Conservation (phyloP, 306 rosid species). For the Castanea mollissima region DNA sequence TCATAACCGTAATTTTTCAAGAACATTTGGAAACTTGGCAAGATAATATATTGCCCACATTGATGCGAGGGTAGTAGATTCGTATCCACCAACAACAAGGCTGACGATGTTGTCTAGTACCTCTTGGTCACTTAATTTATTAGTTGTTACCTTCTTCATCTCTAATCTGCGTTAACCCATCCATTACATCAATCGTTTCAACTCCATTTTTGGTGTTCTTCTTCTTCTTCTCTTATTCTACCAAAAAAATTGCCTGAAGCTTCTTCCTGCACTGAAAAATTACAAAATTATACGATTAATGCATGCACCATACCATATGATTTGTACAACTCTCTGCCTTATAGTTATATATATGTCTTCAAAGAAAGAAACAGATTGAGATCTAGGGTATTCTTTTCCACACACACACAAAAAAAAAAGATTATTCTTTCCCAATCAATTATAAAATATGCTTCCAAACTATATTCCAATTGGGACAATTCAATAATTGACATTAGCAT, state of each 20-base stretch:
- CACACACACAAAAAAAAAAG: no score
- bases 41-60: slow-evolving; percentile 47
- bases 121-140: slow-evolving; percentile 36
- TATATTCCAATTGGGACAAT: no score
- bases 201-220: background rate
- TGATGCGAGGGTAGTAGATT: slow-evolving; percentile 25
- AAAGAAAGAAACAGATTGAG: no score
- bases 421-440: no score
- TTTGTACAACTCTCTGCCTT: no score
- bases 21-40: slow-evolving; percentile 37
- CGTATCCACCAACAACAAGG: slow-evolving; percentile 37
- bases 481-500: no score
- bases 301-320: no score
- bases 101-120: slow-evolving; percentile 42
- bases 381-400: no score
- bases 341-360: no score
- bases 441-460: no score
- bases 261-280: slow-evolving; percentile 27
- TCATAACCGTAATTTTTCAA: slow-evolving; percentile 32
- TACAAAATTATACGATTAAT: background rate
- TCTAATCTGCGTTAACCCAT: slow-evolving; percentile 40
- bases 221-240: slow-evolving; percentile 39
- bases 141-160: slow-evolving; percentile 30
- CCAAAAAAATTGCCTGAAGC: slow-evolving; percentile 33
- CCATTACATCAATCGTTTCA: slow-evolving; percentile 37